Conservation (phyloP, 1,284 basidiomycete species). For the Microbotryomycetes sp. region DNA sequence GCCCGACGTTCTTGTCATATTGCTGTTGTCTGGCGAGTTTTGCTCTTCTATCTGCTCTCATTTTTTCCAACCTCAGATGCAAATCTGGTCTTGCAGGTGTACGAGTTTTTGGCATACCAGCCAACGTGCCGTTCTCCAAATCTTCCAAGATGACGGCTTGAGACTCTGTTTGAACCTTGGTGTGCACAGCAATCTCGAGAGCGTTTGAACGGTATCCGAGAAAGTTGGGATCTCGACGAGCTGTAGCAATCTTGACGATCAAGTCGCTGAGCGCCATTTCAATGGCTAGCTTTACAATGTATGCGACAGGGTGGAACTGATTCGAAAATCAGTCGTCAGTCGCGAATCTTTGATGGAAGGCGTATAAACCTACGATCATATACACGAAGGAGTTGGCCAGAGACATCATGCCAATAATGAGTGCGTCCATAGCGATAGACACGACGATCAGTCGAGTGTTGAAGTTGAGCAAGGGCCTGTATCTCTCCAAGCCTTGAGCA, state of each 20-base stretch:
- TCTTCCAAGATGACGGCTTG: slow-evolving; percentile 11
- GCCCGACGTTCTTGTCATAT: background rate
- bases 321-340: background rate
- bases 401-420: slow-evolving; percentile 28
- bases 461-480: slow-evolving; percentile 22
- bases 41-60: slow-evolving; percentile 4
- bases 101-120: slow-evolving; percentile 4
- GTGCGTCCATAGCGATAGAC: slow-evolving; percentile 19
- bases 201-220: background rate
- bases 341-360: background rate
- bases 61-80: slow-evolving; percentile 7
- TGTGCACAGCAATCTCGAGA: slow-evolving; percentile 17
- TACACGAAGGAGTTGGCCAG: slow-evolving; percentile 19
- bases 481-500: slow-evolving; percentile 21
- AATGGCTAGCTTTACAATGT: slow-evolving; percentile 27
- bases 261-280: slow-evolving; percentile 14
- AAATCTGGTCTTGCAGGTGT: slow-evolving; percentile 21
- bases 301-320: slow-evolving; percentile 18
- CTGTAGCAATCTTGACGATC: slow-evolving; percentile 12
- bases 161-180: background rate
- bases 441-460: slow-evolving; percentile 26
- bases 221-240: background rate
- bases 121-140: background rate
- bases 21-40: background rate
- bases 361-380: background rate